phyloP scores from a whole-genome alignment of 208 protist species.

The Trypanosoma brucei region DNA sequence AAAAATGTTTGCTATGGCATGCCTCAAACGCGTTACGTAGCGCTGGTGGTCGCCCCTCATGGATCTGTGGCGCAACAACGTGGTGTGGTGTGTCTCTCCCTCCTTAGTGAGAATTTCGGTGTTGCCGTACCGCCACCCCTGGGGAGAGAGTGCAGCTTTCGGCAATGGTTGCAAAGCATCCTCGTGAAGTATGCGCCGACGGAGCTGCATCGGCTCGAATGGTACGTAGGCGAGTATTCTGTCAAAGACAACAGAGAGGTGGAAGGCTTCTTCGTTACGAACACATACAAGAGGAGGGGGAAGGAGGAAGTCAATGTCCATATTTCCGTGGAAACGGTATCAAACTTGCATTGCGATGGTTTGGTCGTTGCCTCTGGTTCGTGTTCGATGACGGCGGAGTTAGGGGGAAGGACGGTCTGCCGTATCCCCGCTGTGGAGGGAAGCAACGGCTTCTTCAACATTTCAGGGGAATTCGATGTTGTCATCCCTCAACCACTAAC shows the following conservation, averaged over 20 bases:
- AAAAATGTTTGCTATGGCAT: conserved; percentile 61
- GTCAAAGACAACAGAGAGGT: conserved; percentile 38
- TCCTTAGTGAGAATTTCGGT: conserved; percentile 69
- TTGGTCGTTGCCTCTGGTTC: conserved; percentile 29
- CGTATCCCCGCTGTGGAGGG: conserved; percentile 31
- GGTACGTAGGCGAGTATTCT: conserved; percentile 67
- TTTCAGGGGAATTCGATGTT: conserved; percentile 41
- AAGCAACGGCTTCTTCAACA: conserved; percentile 38
- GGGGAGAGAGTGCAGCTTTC: conserved; percentile 66
- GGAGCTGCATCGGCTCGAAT: conserved; percentile 78
- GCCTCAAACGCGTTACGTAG: conserved; percentile 51
- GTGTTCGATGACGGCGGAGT: conserved; percentile 57
- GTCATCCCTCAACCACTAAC: conserved; percentile 39
- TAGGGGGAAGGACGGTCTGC: conserved; percentile 32
- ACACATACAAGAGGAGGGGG: conserved; percentile 1
- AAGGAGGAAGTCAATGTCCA: conserved; percentile 24
- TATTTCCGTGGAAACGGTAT: conserved; percentile 41
- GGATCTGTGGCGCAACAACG: conserved; percentile 29
- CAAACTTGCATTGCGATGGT: conserved; percentile 41
- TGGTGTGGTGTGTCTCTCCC: conserved; percentile 62
- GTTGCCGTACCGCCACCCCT: conserved; percentile 59
- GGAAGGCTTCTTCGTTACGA: conserved; percentile 1
- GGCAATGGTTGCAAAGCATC: conserved; percentile 54
- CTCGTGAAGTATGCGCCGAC: conserved; percentile 27
- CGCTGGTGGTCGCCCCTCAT: conserved; percentile 55